Evolutionary conservation across 805 yeast genomes (phyloP).

Genomic region (Candida boleticola): DNA sequence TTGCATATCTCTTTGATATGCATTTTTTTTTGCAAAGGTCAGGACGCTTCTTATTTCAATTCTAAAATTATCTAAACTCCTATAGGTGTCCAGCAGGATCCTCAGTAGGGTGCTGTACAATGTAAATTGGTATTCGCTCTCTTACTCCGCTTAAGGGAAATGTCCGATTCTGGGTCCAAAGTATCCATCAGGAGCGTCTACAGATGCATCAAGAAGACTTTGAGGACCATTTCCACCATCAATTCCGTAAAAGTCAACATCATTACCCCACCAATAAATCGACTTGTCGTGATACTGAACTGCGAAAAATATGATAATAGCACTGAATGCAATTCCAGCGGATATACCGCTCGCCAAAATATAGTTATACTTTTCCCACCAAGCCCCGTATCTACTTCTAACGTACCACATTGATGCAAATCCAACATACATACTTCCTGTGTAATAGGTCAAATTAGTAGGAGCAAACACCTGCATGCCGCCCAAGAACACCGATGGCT

Average conservation of each 20-base stretch:
- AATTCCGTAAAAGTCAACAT: constrained; percentile 13
- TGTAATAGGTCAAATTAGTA: constrained; percentile 29
- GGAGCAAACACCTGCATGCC: constrained; percentile 31
- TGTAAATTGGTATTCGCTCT: no score
- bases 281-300: constrained; percentile 30
- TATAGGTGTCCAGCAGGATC: no score
- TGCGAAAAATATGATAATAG: constrained; percentile 36
- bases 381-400: constrained; percentile 23
- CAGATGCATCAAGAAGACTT: not conserved
- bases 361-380: constrained; percentile 34
- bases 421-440: constrained; percentile 26
- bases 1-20: no score
- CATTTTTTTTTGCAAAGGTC: no score
- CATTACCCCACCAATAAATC: constrained; percentile 33
- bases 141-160: constrained; percentile 11
- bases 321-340: constrained; percentile 35
- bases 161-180: constrained; percentile 8
- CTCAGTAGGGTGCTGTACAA: no score
- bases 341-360: constrained; percentile 27
- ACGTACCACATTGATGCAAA: constrained; percentile 27
- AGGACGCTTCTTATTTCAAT: no score
- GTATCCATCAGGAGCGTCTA: constrained; percentile 26
- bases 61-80: no score
- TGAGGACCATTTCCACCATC: constrained; percentile 3
- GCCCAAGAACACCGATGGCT: constrained; percentile 32